phyloP scores from a whole-genome alignment of 306 rosid species.

The Acacia confusa region DNA sequence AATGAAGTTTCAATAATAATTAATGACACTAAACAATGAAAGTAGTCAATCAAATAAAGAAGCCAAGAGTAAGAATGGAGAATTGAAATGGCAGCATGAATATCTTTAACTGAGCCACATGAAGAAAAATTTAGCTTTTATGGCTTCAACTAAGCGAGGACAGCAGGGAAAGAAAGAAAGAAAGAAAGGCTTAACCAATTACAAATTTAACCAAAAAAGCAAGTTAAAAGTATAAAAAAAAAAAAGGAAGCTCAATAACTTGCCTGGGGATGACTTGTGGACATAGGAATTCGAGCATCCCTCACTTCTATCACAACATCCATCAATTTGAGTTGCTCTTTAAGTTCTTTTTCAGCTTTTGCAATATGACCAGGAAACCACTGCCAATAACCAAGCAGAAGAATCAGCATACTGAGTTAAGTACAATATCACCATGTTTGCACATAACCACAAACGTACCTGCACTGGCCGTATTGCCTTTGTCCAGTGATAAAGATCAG shows the following conservation, averaged over 20 bases:
- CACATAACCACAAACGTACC: conserved; percentile 41
- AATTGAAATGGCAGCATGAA: conserved; percentile 14
- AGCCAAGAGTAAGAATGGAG: conserved; percentile 9
- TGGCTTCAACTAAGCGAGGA: background rate
- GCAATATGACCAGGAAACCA: conserved; percentile 99
- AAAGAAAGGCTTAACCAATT: background rate
- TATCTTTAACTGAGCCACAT: conserved; percentile 10
- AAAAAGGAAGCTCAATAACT: too few species aligned
- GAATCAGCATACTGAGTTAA: conserved; percentile 25
- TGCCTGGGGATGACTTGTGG: conserved; percentile 94
- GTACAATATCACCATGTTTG: background rate
- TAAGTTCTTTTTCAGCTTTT: conserved; percentile 90
- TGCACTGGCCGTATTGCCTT: conserved; percentile 84
- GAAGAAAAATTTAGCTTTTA: background rate
- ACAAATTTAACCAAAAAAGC: background rate
- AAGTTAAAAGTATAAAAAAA: background rate
- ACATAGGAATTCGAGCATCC: conserved; percentile 87
- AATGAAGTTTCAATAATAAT: background rate
- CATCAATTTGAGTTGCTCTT: conserved; percentile 83
- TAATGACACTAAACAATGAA: background rate
- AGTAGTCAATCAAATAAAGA: conserved; percentile 19
- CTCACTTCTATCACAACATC: conserved; percentile 95
- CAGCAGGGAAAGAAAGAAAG: background rate
- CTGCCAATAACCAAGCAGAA: conserved; percentile 46
- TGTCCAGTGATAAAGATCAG: conserved; percentile 88